phyloP scores from a whole-genome alignment of 2,329 filamentous ascomycete genomes.

The Alternaria viburni region DNA sequence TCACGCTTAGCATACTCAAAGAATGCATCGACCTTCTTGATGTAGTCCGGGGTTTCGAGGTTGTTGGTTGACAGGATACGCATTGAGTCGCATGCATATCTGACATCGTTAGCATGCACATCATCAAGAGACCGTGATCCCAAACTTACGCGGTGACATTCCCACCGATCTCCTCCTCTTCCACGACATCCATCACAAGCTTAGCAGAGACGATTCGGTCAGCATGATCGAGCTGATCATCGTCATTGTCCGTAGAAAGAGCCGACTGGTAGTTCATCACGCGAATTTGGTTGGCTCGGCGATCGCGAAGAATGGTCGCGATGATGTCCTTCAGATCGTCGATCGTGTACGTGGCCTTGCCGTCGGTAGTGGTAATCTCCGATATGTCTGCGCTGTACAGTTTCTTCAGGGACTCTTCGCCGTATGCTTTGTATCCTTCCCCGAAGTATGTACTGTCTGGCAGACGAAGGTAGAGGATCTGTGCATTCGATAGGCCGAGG shows the following conservation, averaged over 20 bases:
- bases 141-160: slow-evolving; percentile 22
- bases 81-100: slow-evolving; percentile 28
- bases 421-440: slow-evolving; percentile 20
- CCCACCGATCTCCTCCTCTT: slow-evolving; percentile 13
- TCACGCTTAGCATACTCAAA: slow-evolving; percentile 31
- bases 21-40: slow-evolving; percentile 18
- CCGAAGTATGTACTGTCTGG: slow-evolving; percentile 31
- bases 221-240: slow-evolving; percentile 27
- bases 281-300: slow-evolving; percentile 23
- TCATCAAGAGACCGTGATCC: neutral
- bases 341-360: slow-evolving; percentile 27
- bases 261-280: slow-evolving; percentile 29
- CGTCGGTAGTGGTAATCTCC: slow-evolving; percentile 25
- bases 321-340: slow-evolving; percentile 24
- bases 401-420: slow-evolving; percentile 24
- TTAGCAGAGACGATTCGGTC: slow-evolving; percentile 36
- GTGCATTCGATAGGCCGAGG: slow-evolving; percentile 19
- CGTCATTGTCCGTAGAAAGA: slow-evolving; percentile 15
- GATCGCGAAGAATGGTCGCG: slow-evolving; percentile 18
- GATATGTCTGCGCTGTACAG: slow-evolving; percentile 27
- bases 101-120: slow-evolving; percentile 1
- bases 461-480: slow-evolving; percentile 36
- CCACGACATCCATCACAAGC: slow-evolving; percentile 32
- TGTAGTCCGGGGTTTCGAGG: slow-evolving; percentile 3
- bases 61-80: slow-evolving; percentile 6